Percentiles rank a stretch among this genome's conserved stretches.
These are phyloP conservation scores for Penicillium cinerascens DNA, from an alignment of 495 filamentous ascomycete species.

Conservation along the genomic window DNA sequence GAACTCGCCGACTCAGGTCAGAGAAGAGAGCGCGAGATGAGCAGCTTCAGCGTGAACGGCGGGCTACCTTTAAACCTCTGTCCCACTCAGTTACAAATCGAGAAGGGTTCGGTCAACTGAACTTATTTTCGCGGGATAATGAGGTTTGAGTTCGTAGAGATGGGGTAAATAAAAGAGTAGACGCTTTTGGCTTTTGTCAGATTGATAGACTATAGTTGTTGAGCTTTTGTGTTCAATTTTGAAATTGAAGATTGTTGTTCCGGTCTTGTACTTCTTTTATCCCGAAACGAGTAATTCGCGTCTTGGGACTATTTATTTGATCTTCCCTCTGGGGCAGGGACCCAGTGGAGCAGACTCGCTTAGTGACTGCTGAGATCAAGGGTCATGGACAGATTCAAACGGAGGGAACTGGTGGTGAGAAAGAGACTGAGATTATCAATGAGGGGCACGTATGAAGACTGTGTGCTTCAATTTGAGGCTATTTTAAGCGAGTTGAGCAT, in stretches of 20 bases:
- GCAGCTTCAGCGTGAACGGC: not conserved
- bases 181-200: too few species aligned
- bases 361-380: conserved; percentile 16
- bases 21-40: not conserved
- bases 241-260: conserved; percentile 41
- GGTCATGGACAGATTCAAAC: conserved; percentile 7
- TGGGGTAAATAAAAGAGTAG: too few species aligned
- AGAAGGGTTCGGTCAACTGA: not conserved
- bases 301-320: conserved; percentile 35
- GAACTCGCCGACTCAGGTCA: not conserved
- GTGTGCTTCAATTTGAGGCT: not conserved
- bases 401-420: conserved; percentile 1
- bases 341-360: conserved; percentile 13
- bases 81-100: not conserved
- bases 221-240: too few species aligned
- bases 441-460: conserved; percentile 9
- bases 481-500: not conserved
- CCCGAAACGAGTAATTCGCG: conserved; percentile 45
- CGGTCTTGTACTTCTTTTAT: conserved; percentile 43
- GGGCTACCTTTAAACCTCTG: not conserved
- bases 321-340: conserved; percentile 26
- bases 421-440: conserved; percentile 2
- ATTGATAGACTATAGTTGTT: too few species aligned
- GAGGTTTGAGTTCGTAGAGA: too few species aligned
- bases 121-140: too few species aligned